Evolutionary conservation across 139 green algal genomes (phyloP).

Genomic region (Pleodorina starrii): DNA sequence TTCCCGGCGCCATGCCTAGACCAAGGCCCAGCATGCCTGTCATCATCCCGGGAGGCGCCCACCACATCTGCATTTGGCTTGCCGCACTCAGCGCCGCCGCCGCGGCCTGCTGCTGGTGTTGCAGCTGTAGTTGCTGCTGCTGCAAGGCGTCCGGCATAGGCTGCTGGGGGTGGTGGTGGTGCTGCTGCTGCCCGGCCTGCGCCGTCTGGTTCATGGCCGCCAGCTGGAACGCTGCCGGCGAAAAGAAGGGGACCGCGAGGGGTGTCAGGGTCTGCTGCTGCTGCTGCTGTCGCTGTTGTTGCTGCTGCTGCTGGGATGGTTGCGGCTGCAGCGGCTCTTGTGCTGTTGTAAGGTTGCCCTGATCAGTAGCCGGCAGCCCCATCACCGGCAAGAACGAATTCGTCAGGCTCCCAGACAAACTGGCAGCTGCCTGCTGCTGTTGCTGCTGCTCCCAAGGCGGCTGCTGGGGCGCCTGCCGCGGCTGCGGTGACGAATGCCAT

Average conservation of each 20-base stretch:
- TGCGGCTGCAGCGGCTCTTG: neutral
- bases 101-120: neutral
- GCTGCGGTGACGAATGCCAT: neutral
- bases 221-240: neutral
- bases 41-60: constrained; percentile 8
- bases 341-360: neutral
- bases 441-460: neutral
- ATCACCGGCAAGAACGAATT: neutral
- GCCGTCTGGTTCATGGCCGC: neutral
- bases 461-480: neutral
- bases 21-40: constrained; percentile 24
- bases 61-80: constrained; percentile 31
- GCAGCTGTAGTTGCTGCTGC: neutral
- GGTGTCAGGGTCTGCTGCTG: neutral
- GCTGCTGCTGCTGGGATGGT: constrained; percentile 6
- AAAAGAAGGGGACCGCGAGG: neutral
- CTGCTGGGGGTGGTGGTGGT: neutral
- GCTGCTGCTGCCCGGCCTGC: neutral
- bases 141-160: too few relatives aligned
- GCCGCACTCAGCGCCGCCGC: too few relatives aligned
- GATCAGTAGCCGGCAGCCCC: neutral
- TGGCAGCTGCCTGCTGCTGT: neutral
- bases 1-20: neutral
- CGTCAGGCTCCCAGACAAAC: neutral
- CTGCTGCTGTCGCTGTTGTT: neutral